Evolutionary conservation across 257 asterid species (phyloP).

Genomic region (Solanum raphanifolium): DNA sequence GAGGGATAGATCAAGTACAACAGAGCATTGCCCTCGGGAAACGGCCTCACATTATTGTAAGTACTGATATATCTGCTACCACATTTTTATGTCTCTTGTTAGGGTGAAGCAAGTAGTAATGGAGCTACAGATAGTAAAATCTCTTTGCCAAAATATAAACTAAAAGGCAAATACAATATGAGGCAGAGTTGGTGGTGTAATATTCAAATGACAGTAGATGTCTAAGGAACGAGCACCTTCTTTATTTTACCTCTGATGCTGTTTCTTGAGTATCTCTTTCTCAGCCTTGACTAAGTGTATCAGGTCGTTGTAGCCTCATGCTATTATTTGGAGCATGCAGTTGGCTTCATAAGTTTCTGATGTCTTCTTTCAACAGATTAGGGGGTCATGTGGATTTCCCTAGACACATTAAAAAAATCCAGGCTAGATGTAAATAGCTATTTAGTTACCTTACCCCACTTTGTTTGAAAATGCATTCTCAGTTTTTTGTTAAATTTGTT

Average conservation of each 20-base stretch:
- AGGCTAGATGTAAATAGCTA: background rate
- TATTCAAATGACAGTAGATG: background rate
- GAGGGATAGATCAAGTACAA: slow-evolving; percentile 69
- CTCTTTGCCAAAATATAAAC: background rate
- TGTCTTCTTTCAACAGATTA: background rate
- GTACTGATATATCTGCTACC: slow-evolving; percentile 14
- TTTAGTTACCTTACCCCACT: background rate
- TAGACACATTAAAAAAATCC: background rate
- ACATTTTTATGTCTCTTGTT: background rate
- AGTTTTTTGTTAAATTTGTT: background rate
- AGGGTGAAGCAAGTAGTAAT: background rate
- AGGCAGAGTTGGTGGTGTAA: background rate
- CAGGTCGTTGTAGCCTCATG: background rate
- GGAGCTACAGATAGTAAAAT: background rate
- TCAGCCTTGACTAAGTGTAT: background rate
- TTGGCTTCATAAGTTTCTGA: background rate
- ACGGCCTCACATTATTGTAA: slow-evolving; percentile 84
- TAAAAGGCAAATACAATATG: background rate
- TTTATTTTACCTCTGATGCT: background rate
- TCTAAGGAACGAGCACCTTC: background rate
- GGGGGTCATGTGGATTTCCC: background rate
- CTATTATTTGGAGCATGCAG: background rate
- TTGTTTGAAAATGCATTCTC: background rate
- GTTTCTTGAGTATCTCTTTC: background rate
- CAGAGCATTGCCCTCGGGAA: slow-evolving; percentile 72